phyloP scores from a whole-genome alignment of 495 filamentous ascomycete genomes.

The Talaromyces wortmannii region DNA sequence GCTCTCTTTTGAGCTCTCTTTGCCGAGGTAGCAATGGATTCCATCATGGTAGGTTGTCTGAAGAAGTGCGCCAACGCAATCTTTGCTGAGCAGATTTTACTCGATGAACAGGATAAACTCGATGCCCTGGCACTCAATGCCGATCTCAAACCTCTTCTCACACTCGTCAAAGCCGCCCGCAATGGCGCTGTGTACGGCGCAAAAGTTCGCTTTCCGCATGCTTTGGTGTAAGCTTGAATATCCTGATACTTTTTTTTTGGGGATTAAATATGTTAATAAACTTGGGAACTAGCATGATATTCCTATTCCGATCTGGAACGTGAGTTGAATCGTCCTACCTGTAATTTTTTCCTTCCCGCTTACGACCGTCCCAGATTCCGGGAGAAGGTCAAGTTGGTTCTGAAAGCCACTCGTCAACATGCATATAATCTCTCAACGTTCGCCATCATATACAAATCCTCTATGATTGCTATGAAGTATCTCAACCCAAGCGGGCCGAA shows the following conservation, averaged over 20 bases:
- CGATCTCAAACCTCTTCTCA: slow-evolving; percentile 70
- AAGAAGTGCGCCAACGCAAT: not conserved
- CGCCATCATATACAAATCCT: slow-evolving; percentile 79
- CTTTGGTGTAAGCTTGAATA: slow-evolving; percentile 67
- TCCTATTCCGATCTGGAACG: slow-evolving; percentile 90
- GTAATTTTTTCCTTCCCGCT: not conserved
- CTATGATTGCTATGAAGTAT: slow-evolving; percentile 63
- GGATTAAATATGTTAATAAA: slow-evolving; percentile 1
- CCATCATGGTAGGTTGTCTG: slow-evolving; percentile 1
- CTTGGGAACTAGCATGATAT: slow-evolving; percentile 62
- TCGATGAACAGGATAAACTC: slow-evolving; percentile 15
- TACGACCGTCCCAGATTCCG: slow-evolving; percentile 45
- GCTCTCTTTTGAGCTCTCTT: not conserved
- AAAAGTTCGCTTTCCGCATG: slow-evolving; percentile 98
- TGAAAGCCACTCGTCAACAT: slow-evolving; percentile 83
- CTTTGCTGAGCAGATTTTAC: not conserved
- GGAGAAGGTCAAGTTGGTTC: slow-evolving; percentile 69
- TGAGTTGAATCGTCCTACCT: slow-evolving; percentile 33
- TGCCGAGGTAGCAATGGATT: slow-evolving; percentile 4
- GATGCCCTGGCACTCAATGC: slow-evolving; percentile 76
- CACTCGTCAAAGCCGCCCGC: slow-evolving; percentile 81
- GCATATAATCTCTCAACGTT: slow-evolving; percentile 88
- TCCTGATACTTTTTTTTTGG: not conserved
- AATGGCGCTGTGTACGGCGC: slow-evolving; percentile 97
- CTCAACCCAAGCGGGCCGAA: slow-evolving; percentile 52